phyloP scores from a whole-genome alignment of 208 protist genomes.

The Trypanosoma congolense region DNA sequence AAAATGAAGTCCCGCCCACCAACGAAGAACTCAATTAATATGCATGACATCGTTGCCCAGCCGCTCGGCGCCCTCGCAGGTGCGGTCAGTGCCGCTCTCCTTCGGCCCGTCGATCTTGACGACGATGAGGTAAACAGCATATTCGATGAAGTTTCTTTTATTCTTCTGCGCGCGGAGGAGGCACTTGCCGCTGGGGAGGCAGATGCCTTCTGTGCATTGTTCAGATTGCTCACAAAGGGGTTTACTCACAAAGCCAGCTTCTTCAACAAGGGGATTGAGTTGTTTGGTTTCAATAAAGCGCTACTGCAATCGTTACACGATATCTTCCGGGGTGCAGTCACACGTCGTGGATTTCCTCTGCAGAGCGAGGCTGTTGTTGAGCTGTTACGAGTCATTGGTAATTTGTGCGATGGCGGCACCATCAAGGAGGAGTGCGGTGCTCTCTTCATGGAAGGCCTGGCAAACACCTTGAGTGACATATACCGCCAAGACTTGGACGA shows the following conservation, averaged over 20 bases:
- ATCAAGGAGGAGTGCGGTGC: slow-evolving; percentile 73
- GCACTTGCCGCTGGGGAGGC: slow-evolving; percentile 61
- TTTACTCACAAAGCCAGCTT: slow-evolving; percentile 63
- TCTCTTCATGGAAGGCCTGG: slow-evolving; percentile 69
- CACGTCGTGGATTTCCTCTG: slow-evolving; percentile 45
- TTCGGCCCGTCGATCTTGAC: slow-evolving; percentile 71
- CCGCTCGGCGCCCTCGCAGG: slow-evolving; percentile 64
- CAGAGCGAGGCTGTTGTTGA: slow-evolving; percentile 72
- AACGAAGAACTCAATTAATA: slow-evolving; percentile 83
- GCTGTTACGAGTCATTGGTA: slow-evolving; percentile 74
- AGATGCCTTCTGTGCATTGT: slow-evolving; percentile 72
- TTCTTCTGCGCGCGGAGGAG: slow-evolving; percentile 81
- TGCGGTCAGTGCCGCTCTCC: slow-evolving; percentile 77
- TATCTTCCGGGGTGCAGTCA: slow-evolving; percentile 62
- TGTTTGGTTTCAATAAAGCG: slow-evolving; percentile 43
- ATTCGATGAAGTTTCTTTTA: slow-evolving; percentile 69
- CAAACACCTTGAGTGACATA: slow-evolving; percentile 50
- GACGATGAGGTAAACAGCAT: slow-evolving; percentile 77
- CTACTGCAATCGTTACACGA: slow-evolving; percentile 69
- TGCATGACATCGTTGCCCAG: slow-evolving; percentile 86
- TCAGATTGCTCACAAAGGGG: slow-evolving; percentile 79
- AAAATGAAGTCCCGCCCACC: slow-evolving; percentile 65
- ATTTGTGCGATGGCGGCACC: slow-evolving; percentile 71
- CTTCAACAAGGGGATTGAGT: slow-evolving; percentile 71
- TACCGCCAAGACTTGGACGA: slow-evolving; percentile 41